phyloP scores from a whole-genome alignment of 2,329 filamentous ascomycete genomes.

The Leptographium lundbergii region DNA sequence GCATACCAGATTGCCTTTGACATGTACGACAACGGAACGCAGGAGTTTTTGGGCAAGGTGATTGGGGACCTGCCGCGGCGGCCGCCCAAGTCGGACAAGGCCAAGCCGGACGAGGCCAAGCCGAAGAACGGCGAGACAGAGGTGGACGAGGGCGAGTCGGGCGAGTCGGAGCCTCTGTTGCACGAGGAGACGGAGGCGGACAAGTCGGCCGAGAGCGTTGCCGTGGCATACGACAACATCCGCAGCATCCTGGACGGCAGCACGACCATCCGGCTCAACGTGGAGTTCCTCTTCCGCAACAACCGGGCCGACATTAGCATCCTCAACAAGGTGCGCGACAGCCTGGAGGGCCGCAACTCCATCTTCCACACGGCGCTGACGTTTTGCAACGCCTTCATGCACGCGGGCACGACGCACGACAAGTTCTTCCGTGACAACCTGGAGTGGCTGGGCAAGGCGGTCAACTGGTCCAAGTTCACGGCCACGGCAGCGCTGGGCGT shows the following conservation, averaged over 20 bases:
- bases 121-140: constrained; percentile 26
- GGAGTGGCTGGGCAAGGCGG: constrained; percentile 94
- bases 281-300: constrained; percentile 82
- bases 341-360: constrained; percentile 87
- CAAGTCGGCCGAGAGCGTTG: constrained; percentile 16
- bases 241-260: constrained; percentile 68
- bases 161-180: constrained; percentile 36
- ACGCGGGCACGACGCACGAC: constrained; percentile 94
- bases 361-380: constrained; percentile 98
- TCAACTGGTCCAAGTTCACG: constrained; percentile 99
- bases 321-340: constrained; percentile 92
- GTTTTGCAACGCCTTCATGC: constrained; percentile 98
- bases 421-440: constrained; percentile 97
- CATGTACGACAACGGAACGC: constrained; percentile 94
- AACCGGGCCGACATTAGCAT: constrained; percentile 88
- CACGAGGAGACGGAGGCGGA: constrained; percentile 16
- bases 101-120: constrained; percentile 25
- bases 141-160: constrained; percentile 29
- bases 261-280: constrained; percentile 85
- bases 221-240: constrained; percentile 41
- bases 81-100: constrained; percentile 22
- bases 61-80: constrained; percentile 60
- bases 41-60: constrained; percentile 89
- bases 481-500: constrained; percentile 92
- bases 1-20: constrained; percentile 98